These are phyloP conservation scores for Beta vulgaris DNA, from an alignment of 148 eudicot species.

Conservation along the genomic window DNA sequence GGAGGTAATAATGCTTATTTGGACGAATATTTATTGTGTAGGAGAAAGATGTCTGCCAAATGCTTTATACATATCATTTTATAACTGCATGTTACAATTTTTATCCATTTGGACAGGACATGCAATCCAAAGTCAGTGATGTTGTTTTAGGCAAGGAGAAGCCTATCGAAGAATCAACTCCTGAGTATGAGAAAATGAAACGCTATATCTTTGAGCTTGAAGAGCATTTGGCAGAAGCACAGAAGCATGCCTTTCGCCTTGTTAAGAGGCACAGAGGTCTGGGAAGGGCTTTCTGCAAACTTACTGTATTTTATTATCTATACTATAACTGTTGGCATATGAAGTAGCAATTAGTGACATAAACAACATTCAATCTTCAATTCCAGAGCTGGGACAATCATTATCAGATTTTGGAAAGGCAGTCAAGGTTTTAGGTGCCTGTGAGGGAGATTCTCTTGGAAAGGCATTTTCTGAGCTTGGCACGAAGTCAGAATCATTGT, in stretches of 20 bases:
- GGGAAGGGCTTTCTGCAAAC: slow-evolving; percentile 1
- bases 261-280: slow-evolving; percentile 97
- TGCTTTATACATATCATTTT: neutral
- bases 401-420: slow-evolving; percentile 93
- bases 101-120: slow-evolving; percentile 47
- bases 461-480: slow-evolving; percentile 89
- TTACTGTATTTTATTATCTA: neutral
- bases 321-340: slow-evolving; percentile 17
- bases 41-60: neutral
- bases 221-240: slow-evolving; percentile 90
- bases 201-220: slow-evolving; percentile 88
- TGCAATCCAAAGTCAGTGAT: slow-evolving; percentile 86
- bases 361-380: slow-evolving; percentile 5
- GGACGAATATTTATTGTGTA: neutral
- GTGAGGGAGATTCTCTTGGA: slow-evolving; percentile 82
- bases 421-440: slow-evolving; percentile 78
- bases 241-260: slow-evolving; percentile 84
- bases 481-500: slow-evolving; percentile 69
- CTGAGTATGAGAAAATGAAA: slow-evolving; percentile 86
- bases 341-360: slow-evolving; percentile 2
- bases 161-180: slow-evolving; percentile 82
- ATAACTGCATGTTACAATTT: neutral
- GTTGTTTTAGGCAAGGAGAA: slow-evolving; percentile 92
- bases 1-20: slow-evolving; percentile 4
- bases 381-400: slow-evolving; percentile 79